A percentile compares a stretch with the other conserved stretches of the same genome.
Evolutionary conservation across 129 eudicot genomes (phyloP).

Genomic region (Tagetes patula): DNA sequence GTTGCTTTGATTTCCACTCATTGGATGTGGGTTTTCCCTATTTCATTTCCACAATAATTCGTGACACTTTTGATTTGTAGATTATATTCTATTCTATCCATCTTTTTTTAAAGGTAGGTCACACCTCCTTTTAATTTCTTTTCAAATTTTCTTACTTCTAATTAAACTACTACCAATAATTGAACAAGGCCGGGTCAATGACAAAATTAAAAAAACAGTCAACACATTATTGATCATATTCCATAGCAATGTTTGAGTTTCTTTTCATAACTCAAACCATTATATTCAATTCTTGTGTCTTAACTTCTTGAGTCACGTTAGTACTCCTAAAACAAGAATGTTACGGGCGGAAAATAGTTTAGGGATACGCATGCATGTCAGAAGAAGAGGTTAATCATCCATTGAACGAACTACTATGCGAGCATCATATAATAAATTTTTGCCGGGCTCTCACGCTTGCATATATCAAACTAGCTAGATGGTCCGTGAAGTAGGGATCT

Average conservation of each 20-base stretch:
- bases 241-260: constrained; percentile 21
- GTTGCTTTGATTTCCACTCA: constrained; percentile 59
- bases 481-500: no score
- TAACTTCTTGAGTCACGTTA: neutral
- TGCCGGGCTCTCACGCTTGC: no score
- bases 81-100: constrained; percentile 22
- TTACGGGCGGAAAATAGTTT: no score
- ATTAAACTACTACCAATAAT: constrained; percentile 28
- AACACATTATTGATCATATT: constrained; percentile 10
- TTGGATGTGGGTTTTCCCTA: constrained; percentile 39
- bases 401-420: no score
- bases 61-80: constrained; percentile 19
- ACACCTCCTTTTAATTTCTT: neutral
- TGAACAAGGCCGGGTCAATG: constrained; percentile 16
- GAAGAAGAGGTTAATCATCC: no score
- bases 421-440: no score
- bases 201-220: constrained; percentile 15
- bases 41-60: constrained; percentile 23
- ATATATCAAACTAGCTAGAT: no score
- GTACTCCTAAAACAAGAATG: neutral
- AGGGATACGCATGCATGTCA: no score
- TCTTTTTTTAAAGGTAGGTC: constrained; percentile 12
- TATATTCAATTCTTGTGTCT: neutral
- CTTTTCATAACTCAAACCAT: constrained; percentile 9
- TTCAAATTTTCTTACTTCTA: constrained; percentile 1